Base-by-base conservation (phyloP, 768 basidiomycete genomes). In the Xerocomellus dryophilus region DNA sequence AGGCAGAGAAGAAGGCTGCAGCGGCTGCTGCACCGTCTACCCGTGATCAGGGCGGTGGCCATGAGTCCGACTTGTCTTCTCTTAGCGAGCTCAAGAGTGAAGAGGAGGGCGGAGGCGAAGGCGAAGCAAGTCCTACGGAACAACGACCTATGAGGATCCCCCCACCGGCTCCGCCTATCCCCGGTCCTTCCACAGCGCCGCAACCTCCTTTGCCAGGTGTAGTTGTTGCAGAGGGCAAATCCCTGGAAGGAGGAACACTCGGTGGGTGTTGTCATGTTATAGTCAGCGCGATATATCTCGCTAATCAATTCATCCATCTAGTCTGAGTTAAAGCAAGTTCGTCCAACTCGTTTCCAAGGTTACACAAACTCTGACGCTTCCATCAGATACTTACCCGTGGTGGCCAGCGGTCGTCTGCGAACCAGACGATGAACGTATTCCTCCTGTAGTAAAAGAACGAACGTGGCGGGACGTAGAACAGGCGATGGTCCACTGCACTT, bases 271-370 rank as follows among this genome's bases (percentile, higher is more conserved):
- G 10, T 7, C 25, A 36, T 29, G 21, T 41, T 29, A 35, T 34
- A 12, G 17, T 25, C 29, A 15, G 15, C 7, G 31, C 11, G 11
- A 27, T 23, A 7, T 18, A 14, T 41, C 18, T n/a, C 17, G 9
- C 44, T 59, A 14, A 59, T 31, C 42, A 0, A 42, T 47, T n/a
- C 21, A 36, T 35, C 1, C 51, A 10, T 21, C n/a, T 18, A 91
- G 93, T 94, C 1, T 95, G 93, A 92, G 91, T 87, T 0, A 93
- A 93, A 77, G 74, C 81, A 51, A 75, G 86, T 86, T 60, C 56
- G 83, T 60, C 25, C 7, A 17, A 42, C 23, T 2, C 9, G 2
- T 40, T 29, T 31, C 8, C 2, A 12, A 9, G 12, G 7, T 3
- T 2, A 21, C 5, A 18, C 27, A 15, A n/a, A 15, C 34, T 15